These are phyloP conservation scores for Colletotrichum sp. DNA, from an alignment of 2,329 filamentous ascomycete species.

Conservation along the genomic window DNA sequence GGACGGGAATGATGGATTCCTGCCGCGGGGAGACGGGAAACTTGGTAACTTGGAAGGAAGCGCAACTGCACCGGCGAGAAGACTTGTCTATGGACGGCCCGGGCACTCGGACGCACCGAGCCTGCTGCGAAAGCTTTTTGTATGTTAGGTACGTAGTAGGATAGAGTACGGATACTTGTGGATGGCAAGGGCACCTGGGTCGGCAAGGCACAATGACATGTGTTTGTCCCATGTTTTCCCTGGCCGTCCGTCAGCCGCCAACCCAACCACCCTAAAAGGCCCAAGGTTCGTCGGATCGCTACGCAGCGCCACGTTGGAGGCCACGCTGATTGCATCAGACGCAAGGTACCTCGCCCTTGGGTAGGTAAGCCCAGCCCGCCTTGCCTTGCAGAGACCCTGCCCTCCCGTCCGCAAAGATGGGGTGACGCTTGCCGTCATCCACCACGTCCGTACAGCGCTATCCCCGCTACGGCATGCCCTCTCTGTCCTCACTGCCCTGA, in stretches of 20 bases:
- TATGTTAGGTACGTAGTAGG: not conserved
- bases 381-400: not conserved
- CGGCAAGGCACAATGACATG: slow-evolving; percentile 15
- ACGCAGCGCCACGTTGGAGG: not conserved
- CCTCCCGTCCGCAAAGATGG: not conserved
- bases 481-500: not conserved
- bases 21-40: not conserved
- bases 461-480: not conserved
- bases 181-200: not conserved
- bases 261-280: not conserved
- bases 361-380: not conserved
- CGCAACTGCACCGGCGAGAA: not conserved
- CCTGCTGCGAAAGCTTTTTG: not conserved
- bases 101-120: not conserved
- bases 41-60: slow-evolving; percentile 10
- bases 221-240: slow-evolving; percentile 11
- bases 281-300: not conserved
- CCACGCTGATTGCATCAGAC: not conserved
- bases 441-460: not conserved
- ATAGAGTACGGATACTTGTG: not conserved
- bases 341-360: not conserved
- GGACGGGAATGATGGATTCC: not conserved
- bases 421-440: slow-evolving; percentile 14
- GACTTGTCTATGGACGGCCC: not conserved
- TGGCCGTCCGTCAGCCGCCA: not conserved